Evolutionary conservation across 805 yeast genomes (phyloP).

Genomic region (Starmerella stigmatis): DNA sequence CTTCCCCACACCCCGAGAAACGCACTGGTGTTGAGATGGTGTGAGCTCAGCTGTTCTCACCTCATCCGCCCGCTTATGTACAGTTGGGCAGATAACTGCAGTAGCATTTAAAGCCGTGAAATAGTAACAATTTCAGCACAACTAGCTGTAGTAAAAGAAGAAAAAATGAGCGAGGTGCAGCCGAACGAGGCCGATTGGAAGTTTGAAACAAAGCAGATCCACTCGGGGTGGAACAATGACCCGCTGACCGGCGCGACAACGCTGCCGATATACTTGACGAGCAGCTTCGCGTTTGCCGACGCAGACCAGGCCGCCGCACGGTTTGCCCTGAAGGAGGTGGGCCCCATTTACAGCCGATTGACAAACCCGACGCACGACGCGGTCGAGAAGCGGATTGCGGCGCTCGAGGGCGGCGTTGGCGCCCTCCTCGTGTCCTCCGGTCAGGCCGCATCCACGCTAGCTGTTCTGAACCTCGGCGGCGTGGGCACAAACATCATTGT

Average conservation of each 20-base stretch:
- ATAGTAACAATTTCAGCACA: too few relatives aligned
- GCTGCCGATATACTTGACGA: constrained; percentile 84
- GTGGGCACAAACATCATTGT: constrained; percentile 84
- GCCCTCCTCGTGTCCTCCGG: constrained; percentile 92
- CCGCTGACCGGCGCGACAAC: constrained; percentile 66
- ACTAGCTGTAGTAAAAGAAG: not conserved
- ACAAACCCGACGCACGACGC: constrained; percentile 90
- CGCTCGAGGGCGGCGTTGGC: constrained; percentile 83
- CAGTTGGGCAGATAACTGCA: too few relatives aligned
- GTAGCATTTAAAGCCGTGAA: too few relatives aligned
- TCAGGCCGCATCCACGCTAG: constrained; percentile 84
- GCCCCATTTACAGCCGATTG: constrained; percentile 80
- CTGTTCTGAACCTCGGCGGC: constrained; percentile 40
- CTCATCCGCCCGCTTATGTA: constrained; percentile 3
- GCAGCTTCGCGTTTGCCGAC: constrained; percentile 78
- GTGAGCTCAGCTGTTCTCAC: constrained; percentile 5
- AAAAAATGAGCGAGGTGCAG: constrained; percentile 2
- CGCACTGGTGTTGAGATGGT: too few relatives aligned
- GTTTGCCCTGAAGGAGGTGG: constrained; percentile 74
- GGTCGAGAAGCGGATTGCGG: constrained; percentile 84
- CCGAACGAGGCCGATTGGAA: constrained; percentile 14
- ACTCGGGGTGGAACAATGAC: constrained; percentile 81
- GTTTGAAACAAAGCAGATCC: constrained; percentile 76
- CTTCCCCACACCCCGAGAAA: too few relatives aligned
- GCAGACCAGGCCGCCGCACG: constrained; percentile 88